Evolutionary conservation across 2,329 filamentous ascomycete species (phyloP), one percentile per base, ranked within the genome.

Genomic region (Trichoderma atrobrunneum): DNA sequence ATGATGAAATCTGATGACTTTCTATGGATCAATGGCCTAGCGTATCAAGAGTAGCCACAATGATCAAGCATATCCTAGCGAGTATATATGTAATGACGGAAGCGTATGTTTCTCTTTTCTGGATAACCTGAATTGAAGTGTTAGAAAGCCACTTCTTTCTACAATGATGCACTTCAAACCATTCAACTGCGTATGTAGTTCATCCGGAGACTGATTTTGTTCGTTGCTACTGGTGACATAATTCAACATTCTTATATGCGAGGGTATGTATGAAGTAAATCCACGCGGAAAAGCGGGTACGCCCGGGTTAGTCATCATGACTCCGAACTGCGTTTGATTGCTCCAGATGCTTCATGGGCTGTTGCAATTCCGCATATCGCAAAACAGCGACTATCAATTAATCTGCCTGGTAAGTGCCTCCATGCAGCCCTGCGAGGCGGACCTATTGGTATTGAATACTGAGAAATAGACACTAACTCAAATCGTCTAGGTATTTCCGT

Each of bases 341-440:
- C 54, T 51, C 51, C 3, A 67, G 64, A 57, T 26, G 34, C 54
- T 54, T 43, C 59, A 59, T 59, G 28, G 67, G 67, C 57, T 54
- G 56, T 62, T 51, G 65, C 36, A 62, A 43, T 39, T 51, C 67
- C 67, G 39, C 28, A 70, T 61, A 61, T 61, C 39, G 57, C 57
- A 48, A 70, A 61, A n/a, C 39, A 62, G 56, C 57, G 67, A 54
- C 56, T 28, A 18, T 36, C 57, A 36, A 39, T 51, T 62, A 28
- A 70, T 51, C 28, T 62, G 57, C 39, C 67, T 51, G 57, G 67
- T 70, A 36, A 28, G 67, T 21, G 6, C 30, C n/a, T 43, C 4
- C n/a, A 7, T 10, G 56, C 8, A 26, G n/a, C 21, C 3, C 28
- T 61, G 4, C 43, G 0, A 12, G n/a, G 3, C 26, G n/a, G 7